Evolutionary conservation across 2,329 filamentous ascomycete species (phyloP).

Genomic region (Macrophomina tecta): DNA sequence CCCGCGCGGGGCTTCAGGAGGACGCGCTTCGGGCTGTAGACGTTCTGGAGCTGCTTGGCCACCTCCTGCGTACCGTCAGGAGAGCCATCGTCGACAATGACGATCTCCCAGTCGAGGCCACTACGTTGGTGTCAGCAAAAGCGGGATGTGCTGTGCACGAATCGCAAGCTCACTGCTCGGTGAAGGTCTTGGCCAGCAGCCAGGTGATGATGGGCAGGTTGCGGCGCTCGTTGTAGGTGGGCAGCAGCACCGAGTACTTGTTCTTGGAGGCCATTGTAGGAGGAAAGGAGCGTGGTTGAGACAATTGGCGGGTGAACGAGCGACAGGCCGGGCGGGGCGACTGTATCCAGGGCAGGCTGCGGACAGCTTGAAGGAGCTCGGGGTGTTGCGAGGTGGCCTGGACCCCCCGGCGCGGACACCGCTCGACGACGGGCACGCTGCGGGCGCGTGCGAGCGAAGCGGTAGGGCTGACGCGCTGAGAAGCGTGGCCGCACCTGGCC

Average conservation of each 20-base stretch:
- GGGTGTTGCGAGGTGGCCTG: constrained; percentile 21
- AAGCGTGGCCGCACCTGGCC: neutral
- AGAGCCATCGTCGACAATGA: constrained; percentile 97
- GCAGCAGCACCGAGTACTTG: constrained; percentile 96
- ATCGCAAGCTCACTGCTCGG: constrained; percentile 70
- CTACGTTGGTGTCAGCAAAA: constrained; percentile 53
- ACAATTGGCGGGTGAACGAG: constrained; percentile 24
- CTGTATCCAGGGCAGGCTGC: neutral
- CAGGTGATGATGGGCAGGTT: constrained; percentile 96
- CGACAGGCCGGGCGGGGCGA: constrained; percentile 21
- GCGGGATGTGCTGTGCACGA: constrained; percentile 62
- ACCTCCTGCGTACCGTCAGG: constrained; percentile 94
- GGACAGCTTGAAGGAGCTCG: constrained; percentile 20
- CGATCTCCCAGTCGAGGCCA: constrained; percentile 93
- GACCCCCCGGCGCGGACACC: neutral
- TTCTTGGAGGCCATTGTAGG: constrained; percentile 27
- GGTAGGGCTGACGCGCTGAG: constrained; percentile 12
- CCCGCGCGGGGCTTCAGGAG: constrained; percentile 86
- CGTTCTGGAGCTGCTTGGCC: constrained; percentile 86
- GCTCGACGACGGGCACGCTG: neutral
- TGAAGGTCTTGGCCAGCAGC: constrained; percentile 92
- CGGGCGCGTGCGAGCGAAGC: constrained; percentile 1
- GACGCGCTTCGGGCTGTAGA: constrained; percentile 77
- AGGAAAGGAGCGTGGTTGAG: constrained; percentile 13
- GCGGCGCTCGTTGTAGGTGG: constrained; percentile 97